phyloP scores from a whole-genome alignment of 768 basidiomycete genomes.

The Naematelia encephala region DNA sequence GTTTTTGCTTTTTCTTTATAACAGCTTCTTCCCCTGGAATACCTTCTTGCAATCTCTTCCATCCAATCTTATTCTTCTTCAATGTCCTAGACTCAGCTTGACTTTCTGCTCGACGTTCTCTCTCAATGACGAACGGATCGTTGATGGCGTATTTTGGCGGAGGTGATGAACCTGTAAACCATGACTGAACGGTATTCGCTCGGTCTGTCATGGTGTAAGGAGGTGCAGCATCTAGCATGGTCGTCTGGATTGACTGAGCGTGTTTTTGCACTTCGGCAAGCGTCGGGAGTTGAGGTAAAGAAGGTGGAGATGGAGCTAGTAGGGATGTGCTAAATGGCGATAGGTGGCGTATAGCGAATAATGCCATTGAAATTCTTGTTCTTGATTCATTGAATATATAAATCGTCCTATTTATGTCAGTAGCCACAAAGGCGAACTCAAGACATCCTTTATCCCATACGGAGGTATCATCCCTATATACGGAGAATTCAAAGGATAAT shows the following conservation, averaged over 20 bases:
- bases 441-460: neutral
- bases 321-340: conserved; percentile 8
- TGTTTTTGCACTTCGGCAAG: conserved; percentile 26
- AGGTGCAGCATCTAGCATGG: neutral
- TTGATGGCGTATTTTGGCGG: conserved; percentile 7
- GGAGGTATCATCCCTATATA: neutral
- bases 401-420: too few relatives aligned
- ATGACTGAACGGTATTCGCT: neutral
- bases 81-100: neutral
- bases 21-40: conserved; percentile 9
- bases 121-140: conserved; percentile 3
- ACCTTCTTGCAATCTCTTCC: conserved; percentile 11
- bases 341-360: neutral
- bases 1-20: neutral
- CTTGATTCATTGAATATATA: too few relatives aligned
- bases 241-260: conserved; percentile 4
- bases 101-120: neutral
- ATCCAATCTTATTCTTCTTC: conserved; percentile 13
- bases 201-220: neutral
- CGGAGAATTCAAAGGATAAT: neutral
- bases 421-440: too few relatives aligned
- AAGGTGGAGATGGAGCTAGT: conserved; percentile 16
- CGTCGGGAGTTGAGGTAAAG: conserved; percentile 15
- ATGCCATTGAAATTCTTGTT: neutral
- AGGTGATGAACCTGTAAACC: neutral